Evolutionary conservation across 306 rosid species (phyloP), one percentile per base, ranked within the genome.

Genomic region (Begonia fuchsioides): DNA sequence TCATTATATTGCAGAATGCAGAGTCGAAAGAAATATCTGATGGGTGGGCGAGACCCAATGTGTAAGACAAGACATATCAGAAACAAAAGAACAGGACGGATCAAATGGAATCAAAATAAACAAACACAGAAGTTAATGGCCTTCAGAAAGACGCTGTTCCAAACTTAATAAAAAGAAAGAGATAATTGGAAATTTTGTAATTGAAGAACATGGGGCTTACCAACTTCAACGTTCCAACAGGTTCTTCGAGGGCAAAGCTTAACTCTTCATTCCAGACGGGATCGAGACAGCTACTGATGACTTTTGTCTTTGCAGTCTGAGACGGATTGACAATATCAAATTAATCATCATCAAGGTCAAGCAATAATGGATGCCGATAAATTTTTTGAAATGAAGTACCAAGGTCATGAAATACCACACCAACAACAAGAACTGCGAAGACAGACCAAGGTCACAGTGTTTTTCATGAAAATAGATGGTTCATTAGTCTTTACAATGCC

Each of bases 191-290:
- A 1, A 32, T 46, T 12, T 56, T 49, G 10, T 52, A 41, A 56
- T 39, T 45, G 47, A 65, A 57, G 58, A 47, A 17, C 44, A 6
- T 43, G 60, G 56, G 65, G 60, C 93, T 64, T 68, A 90, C 98
- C 72, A 90, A 68, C 68, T 66, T 77, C 45, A 90, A 73, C 65
- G 75, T 68, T 50, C 77, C 82, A 47, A 63, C 39, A 11, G 98
- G 87, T 50, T 79, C 85, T 16, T 69, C 71, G 53, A 86, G 68
- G 38, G 68, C 54, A 68, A 90, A 85, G 70, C 63, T 82, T 13
- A 90, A 67, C 60, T 85, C 98, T 66, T 90, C 98, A 69, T 90
- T 90, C 98, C 98, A 90, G 56, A 90, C 85, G 8, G 98, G 98
- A 72, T 85, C 75, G 56, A 90, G 82, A 69, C 95, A 90, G 58